Evolutionary conservation across 345 rosid species (phyloP).

Genomic region (Rhizophora mangle): DNA sequence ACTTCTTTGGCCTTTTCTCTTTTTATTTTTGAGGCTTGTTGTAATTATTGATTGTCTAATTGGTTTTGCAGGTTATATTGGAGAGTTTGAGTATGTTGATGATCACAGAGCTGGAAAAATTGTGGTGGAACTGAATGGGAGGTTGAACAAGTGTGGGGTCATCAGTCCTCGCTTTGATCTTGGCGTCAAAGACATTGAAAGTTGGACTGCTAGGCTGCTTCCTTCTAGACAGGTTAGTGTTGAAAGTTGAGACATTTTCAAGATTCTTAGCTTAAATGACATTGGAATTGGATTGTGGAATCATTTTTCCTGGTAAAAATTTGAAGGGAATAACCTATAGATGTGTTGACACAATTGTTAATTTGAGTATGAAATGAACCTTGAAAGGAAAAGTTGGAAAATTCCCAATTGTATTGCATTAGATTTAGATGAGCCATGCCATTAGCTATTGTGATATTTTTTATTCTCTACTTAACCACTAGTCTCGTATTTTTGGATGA

Average conservation of each 20-base stretch:
- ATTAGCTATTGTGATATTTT: not conserved
- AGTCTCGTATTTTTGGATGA: not conserved
- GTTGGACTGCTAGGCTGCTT: slow-evolving; percentile 84
- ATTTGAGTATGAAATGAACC: no score
- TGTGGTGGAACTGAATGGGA: slow-evolving; percentile 72
- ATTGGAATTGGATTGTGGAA: no score
- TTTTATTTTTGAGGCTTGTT: not conserved
- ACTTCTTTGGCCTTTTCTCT: not conserved
- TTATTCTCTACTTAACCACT: no score
- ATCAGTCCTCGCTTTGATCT: slow-evolving; percentile 83
- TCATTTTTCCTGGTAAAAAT: no score
- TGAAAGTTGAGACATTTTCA: no score
- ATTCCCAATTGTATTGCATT: no score
- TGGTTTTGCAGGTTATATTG: slow-evolving; percentile 54
- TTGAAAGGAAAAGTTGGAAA: no score
- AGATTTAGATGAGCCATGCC: not conserved
- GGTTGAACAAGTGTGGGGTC: slow-evolving; percentile 80
- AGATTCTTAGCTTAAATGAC: no score
- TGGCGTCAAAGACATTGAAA: slow-evolving; percentile 79
- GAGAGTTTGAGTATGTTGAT: slow-evolving; percentile 79
- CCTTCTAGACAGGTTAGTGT: slow-evolving; percentile 79
- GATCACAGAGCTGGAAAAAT: slow-evolving; percentile 84
- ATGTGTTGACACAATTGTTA: no score
- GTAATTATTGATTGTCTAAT: not conserved
- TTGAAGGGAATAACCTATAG: no score